These are phyloP conservation scores for Cruciata laevipes DNA, from an alignment of 257 asterid genomes.

Conservation along the genomic window DNA sequence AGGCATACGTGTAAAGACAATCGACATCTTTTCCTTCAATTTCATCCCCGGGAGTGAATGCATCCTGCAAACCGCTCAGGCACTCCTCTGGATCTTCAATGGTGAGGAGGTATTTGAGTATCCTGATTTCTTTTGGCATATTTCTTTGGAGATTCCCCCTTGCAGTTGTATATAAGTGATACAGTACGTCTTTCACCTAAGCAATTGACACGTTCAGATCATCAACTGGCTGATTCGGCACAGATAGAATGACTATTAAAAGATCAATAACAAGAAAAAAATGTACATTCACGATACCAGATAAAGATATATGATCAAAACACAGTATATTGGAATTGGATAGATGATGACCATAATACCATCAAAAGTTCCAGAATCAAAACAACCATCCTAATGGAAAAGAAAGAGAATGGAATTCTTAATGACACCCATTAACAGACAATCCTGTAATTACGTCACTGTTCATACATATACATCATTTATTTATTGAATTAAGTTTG, in stretches of 20 bases:
- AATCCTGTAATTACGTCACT: not conserved
- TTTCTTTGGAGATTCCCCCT: slow-evolving; percentile 80
- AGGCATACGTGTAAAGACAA: slow-evolving; percentile 69
- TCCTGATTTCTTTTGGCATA: slow-evolving; percentile 88
- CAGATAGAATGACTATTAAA: not conserved
- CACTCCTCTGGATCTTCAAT: slow-evolving; percentile 81
- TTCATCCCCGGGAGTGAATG: slow-evolving; percentile 93
- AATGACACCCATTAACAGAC: not conserved
- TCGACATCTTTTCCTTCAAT: slow-evolving; percentile 68
- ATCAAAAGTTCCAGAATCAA: not conserved
- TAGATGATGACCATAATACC: no score
- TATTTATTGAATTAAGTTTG: no score
- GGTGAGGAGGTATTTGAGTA: slow-evolving; percentile 71
- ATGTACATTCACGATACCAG: not conserved
- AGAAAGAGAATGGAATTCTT: not conserved
- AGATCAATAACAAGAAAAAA: not conserved
- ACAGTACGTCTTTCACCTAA: slow-evolving; percentile 76
- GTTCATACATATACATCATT: not conserved
- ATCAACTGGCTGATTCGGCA: not conserved
- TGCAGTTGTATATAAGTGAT: slow-evolving; percentile 64
- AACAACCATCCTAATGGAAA: not conserved
- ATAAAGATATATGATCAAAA: no score
- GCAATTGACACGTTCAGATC: slow-evolving; percentile 2
- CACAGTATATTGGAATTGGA: not conserved
- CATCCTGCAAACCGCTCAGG: slow-evolving; percentile 63